These are phyloP conservation scores for Hymenoscyphus occultus DNA, from an alignment of 2,329 filamentous ascomycete species.

Conservation along the genomic window DNA sequence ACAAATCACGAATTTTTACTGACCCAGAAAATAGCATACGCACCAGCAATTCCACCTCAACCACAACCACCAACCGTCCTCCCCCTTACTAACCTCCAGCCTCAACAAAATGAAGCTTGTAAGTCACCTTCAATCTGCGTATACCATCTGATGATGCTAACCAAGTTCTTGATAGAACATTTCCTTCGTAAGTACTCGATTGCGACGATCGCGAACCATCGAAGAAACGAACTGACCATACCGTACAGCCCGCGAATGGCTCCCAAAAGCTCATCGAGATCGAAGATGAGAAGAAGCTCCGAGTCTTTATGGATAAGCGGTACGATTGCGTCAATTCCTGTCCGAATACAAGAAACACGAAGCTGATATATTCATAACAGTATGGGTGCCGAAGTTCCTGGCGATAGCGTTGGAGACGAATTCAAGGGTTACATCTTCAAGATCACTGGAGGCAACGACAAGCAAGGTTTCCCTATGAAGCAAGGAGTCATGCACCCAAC, in stretches of 20 bases:
- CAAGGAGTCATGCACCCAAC: constrained; percentile 99
- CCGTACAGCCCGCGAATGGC: constrained; percentile 81
- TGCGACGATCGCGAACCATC: constrained; percentile 11
- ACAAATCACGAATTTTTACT: no score
- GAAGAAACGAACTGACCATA: constrained; percentile 25
- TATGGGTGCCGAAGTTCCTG: constrained; percentile 90
- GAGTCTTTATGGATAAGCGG: constrained; percentile 98
- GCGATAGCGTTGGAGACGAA: constrained; percentile 95
- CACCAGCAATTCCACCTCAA: no score
- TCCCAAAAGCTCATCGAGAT: constrained; percentile 99
- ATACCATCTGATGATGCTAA: constrained; percentile 24
- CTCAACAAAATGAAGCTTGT: constrained; percentile 36
- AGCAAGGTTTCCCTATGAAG: constrained; percentile 99
- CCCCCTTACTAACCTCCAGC: not conserved
- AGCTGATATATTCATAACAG: constrained; percentile 38
- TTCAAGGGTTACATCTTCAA: constrained; percentile 99
- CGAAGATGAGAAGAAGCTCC: constrained; percentile 99
- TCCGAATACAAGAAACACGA: constrained; percentile 42
- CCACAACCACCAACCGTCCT: no score
- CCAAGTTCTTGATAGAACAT: constrained; percentile 30
- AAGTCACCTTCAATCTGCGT: constrained; percentile 18
- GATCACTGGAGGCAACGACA: constrained; percentile 99
- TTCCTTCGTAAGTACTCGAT: constrained; percentile 34
- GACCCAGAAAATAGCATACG: no score
- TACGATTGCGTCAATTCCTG: constrained; percentile 41